Percentiles rank a stretch among this genome's conserved stretches.
phyloP scores from a whole-genome alignment of 2,329 filamentous ascomycete genomes.

The Aspergillus arachidicola region DNA sequence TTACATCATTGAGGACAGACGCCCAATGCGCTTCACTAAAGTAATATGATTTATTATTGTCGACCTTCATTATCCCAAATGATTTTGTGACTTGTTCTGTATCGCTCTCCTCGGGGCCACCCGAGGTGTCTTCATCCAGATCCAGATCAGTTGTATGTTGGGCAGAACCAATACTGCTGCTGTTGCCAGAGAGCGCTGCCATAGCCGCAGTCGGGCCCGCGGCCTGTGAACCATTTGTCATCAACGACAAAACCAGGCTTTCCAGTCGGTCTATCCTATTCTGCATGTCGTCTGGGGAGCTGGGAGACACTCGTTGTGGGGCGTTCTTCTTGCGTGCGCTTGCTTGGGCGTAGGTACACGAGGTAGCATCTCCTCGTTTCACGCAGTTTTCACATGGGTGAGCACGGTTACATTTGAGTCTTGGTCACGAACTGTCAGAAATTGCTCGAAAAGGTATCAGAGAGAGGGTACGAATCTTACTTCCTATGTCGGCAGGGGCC shows the following conservation, averaged over 20 bases:
- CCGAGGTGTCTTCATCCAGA: constrained; percentile 60
- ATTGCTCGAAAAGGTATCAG: constrained; percentile 11
- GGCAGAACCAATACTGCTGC: constrained; percentile 42
- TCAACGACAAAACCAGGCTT: constrained; percentile 85
- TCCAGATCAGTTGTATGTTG: constrained; percentile 40
- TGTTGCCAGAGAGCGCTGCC: constrained; percentile 54
- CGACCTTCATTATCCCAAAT: constrained; percentile 80
- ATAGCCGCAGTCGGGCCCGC: constrained; percentile 62
- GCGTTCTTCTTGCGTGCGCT: constrained; percentile 70
- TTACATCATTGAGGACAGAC: constrained; percentile 70
- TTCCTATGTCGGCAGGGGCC: constrained; percentile 90
- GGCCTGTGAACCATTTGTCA: constrained; percentile 79
- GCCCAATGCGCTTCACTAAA: constrained; percentile 84
- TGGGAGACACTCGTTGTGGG: constrained; percentile 57
- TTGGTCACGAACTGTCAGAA: constrained; percentile 33
- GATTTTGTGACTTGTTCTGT: constrained; percentile 71
- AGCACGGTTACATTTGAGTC: constrained; percentile 88
- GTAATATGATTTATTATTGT: constrained; percentile 77
- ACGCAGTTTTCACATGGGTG: constrained; percentile 93
- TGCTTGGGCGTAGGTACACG: constrained; percentile 79
- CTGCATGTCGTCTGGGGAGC: constrained; percentile 92
- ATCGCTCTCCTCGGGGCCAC: constrained; percentile 65
- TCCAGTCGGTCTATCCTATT: constrained; percentile 95
- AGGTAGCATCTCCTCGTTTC: constrained; percentile 77
- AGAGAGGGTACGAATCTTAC: constrained; percentile 53